Evolutionary conservation across 148 eudicot genomes (phyloP).

Genomic region (Beta vulgaris): DNA sequence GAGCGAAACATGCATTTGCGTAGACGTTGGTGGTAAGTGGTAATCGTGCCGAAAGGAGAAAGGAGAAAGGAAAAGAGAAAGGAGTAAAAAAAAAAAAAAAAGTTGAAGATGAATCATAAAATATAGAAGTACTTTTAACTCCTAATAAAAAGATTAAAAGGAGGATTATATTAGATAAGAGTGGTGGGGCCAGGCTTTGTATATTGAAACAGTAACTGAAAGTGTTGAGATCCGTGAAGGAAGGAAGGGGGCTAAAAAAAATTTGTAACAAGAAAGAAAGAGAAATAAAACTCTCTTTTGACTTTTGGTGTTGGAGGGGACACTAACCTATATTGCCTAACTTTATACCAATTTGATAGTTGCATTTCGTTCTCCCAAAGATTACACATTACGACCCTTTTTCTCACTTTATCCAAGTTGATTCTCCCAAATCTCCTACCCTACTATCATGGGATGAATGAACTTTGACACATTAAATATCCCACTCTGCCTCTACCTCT

Average conservation of each 20-base stretch:
- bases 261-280: conserved; percentile 7
- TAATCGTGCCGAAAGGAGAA: conserved; percentile 19
- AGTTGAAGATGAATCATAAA: no score
- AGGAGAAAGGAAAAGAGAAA: not conserved
- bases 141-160: no score
- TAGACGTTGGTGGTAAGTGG: not conserved
- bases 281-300: conserved; percentile 2
- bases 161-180: not conserved
- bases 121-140: no score
- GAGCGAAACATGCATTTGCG: not conserved
- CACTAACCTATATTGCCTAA: conserved; percentile 10
- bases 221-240: conserved; percentile 13
- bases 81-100: no score
- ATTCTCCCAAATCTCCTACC: not conserved
- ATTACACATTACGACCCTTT: not conserved
- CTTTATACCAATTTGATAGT: not conserved
- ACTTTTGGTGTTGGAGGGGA: conserved; percentile 14
- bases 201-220: not conserved
- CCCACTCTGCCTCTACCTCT: no score
- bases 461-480: not conserved
- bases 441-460: not conserved
- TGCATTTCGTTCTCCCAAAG: conserved; percentile 3
- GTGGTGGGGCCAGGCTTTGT: not conserved
- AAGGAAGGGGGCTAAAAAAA: not conserved
- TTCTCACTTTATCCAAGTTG: conserved; percentile 20